Base-by-base conservation (phyloP, 2,329 filamentous ascomycete genomes). In the Phialophora chinensis region DNA sequence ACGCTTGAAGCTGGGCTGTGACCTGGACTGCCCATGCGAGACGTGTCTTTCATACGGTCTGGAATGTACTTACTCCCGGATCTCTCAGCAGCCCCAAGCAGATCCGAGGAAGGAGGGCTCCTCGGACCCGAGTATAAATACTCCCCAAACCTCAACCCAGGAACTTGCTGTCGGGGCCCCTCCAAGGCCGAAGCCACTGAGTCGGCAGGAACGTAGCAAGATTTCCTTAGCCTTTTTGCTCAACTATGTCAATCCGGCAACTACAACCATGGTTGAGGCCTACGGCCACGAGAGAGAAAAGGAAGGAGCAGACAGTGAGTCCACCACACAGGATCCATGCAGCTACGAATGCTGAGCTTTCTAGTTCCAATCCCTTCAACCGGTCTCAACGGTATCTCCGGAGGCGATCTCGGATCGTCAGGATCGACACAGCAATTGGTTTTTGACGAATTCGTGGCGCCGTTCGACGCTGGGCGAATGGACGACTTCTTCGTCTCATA, bases 11-110 rank as follows among this genome's bases (percentile, higher is more conserved):
- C 27, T 63, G 17, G 52, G 53, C 6, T 63, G 60, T 35, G 60
- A 63, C 27, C 33, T 63, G 31, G 60, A 63, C 25, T 57, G 52
- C 38, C 60, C 60, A 33, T 63, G 60, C 42, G 60, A 63, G 29
- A 63, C 60, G 23, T 63, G 60, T 47, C 60, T 63, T 29, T 56
- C 60, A 17, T 50, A 63, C 56, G 60, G 60, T 29, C 44, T 56
- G 10, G 38, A 63, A 33, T 63, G 60, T 44, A 63, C 60, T n/a
- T 63, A 63, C 31, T 35, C 54, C 27, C 52, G 60, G 12, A 4
- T 57, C 8, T 29, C 52, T 7, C 31, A 63, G n/a, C 52, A 25
- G 35, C 52, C 23, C 27, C 35, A n/a, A 50, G 20, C 17, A 1
- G 35, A 55, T 8, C 20, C 10, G 17, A 31, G n/a, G 4, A 27